Percentiles rank a stretch among this genome's conserved stretches.
Evolutionary conservation across 305 asterid genomes (phyloP).

Genomic region (Vinca major): DNA sequence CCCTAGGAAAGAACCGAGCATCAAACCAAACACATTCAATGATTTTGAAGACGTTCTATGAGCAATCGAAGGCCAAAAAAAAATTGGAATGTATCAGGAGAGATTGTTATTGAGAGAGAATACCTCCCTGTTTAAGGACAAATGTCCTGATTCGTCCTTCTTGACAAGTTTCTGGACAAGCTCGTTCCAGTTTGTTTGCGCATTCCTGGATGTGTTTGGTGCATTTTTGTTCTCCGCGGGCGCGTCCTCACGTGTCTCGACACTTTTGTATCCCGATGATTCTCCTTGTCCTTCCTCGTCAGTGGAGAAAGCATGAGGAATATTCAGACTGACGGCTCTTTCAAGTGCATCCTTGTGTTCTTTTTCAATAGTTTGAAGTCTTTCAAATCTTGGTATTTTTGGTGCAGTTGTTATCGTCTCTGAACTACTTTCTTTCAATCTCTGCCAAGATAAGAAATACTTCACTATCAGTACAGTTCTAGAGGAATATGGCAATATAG

Average conservation of each 20-base stretch:
- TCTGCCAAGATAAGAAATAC: slow-evolving; percentile 28
- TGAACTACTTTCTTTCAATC: slow-evolving; percentile 35
- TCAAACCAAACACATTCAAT: background rate
- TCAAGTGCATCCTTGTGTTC: slow-evolving; percentile 92
- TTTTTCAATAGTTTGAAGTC: slow-evolving; percentile 56
- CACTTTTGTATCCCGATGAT: slow-evolving; percentile 23
- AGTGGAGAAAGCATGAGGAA: slow-evolving; percentile 63
- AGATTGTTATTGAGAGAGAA: slow-evolving; percentile 13
- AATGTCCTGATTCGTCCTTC: slow-evolving; percentile 39
- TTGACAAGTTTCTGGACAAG: slow-evolving; percentile 51
- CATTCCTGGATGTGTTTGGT: slow-evolving; percentile 16
- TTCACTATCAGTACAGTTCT: slow-evolving; percentile 1
- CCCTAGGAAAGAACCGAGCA: background rate
- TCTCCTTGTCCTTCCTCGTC: slow-evolving; percentile 42
- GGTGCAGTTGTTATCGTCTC: slow-evolving; percentile 54
- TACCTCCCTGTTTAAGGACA: slow-evolving; percentile 35
- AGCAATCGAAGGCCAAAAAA: background rate
- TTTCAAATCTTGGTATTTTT: slow-evolving; percentile 42
- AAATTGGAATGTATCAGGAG: background rate
- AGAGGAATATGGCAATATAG: background rate
- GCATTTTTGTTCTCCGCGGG: slow-evolving; percentile 13
- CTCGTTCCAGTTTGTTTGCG: slow-evolving; percentile 66
- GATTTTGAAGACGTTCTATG: background rate
- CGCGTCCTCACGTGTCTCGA: slow-evolving; percentile 23
- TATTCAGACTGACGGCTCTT: slow-evolving; percentile 76